Conservation (phyloP, 148 eudicot genomes). For the Nepenthes mirabilis region DNA sequence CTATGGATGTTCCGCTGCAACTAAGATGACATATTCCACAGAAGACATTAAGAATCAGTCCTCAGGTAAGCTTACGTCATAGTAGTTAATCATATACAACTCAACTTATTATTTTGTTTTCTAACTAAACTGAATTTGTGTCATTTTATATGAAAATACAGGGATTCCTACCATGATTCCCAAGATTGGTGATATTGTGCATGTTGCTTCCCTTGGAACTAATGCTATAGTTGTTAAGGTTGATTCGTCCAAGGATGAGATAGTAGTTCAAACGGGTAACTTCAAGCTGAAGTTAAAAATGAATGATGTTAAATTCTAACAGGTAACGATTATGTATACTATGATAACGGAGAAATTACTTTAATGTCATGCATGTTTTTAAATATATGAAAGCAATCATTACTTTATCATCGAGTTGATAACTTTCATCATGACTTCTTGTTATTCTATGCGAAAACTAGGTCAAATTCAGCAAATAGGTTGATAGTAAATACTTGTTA, state of each 20-base stretch:
- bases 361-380: too few relatives aligned
- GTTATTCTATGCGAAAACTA: too few relatives aligned
- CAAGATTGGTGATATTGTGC: conserved; percentile 56
- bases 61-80: too few relatives aligned
- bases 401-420: too few relatives aligned
- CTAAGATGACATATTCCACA: not conserved
- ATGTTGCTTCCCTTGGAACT: conserved; percentile 42
- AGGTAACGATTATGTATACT: not conserved
- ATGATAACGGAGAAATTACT: too few relatives aligned
- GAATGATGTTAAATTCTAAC: conserved; percentile 33
- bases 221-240: conserved; percentile 51
- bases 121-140: not conserved
- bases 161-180: conserved; percentile 32
- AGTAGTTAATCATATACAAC: not conserved
- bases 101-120: not conserved
- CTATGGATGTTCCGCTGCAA: conserved; percentile 5
- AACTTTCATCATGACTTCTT: too few relatives aligned
- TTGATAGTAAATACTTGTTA: too few relatives aligned
- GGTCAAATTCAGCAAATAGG: too few relatives aligned
- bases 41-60: too few relatives aligned
- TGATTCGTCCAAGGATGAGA: conserved; percentile 51
- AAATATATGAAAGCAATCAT: too few relatives aligned
- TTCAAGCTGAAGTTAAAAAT: conserved; percentile 65
- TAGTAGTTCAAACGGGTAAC: conserved; percentile 62
- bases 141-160: conserved; percentile 10